Base-by-base conservation (phyloP, 2,329 filamentous ascomycete species). In the Beauveria varroae region DNA sequence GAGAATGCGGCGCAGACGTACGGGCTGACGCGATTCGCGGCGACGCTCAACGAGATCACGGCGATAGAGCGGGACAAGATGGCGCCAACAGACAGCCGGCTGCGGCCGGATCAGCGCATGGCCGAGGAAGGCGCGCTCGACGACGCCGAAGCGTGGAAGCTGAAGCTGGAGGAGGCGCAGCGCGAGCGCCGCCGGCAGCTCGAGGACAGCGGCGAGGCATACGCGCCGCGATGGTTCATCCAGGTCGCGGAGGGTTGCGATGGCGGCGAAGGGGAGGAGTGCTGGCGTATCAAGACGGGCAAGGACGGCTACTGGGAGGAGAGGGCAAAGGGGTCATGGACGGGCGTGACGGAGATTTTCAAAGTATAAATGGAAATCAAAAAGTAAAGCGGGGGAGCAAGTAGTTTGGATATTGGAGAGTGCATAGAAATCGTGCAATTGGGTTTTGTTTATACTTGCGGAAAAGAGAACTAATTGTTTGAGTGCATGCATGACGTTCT, bases 241-340 rank as follows among this genome's bases (percentile, higher is more conserved):
- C 87, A 83, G 74, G 86, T 89, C 1, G n/a, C 20, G 9, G 79
- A 81, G n/a, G 79, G 82, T 26, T 77, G 82, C 28, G 77, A 75
- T 2, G 75, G 76, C 16, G 81, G 83, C 53, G 34, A 37, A 37
- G 83, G 82, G 4, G 87, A 89, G 70, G 86, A 89, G 70, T 79
- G 88, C 12, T 90, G 90, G 90, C 83, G 86, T 68, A 74, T 96
- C 65, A 95, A 87, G 77, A 79, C 79, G 3, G 91, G 92, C 22
- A 92, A 88, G 74, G 91, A 96, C 20, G 87, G 91, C 9, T 99
- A 99, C 75, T 99, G 95, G 95, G 93, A 96, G 71, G 88, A 91
- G 75, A 83, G 93, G 63, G 81, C 79, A 3, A 83, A 78, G 65
- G 87, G 87, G 1, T 78, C 78, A 61, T 96, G 90, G 91, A 73